Base-by-base conservation (phyloP, 192 early-diverging fungal genomes). In the Coemansia sp. region DNA sequence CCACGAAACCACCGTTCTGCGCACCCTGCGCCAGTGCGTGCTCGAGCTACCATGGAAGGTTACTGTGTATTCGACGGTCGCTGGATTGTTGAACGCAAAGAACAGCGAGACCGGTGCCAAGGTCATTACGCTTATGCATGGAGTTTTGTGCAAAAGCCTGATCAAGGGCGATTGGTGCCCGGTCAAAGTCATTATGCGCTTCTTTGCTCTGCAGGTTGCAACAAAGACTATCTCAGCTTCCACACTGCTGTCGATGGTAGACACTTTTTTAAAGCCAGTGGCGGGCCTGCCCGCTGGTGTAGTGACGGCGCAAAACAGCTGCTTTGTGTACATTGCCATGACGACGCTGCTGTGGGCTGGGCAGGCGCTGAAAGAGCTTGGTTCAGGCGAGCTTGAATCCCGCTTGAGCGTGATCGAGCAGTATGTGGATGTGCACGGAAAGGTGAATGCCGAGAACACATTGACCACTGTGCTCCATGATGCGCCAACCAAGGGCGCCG, bases 31-130 rank as follows among this genome's bases (percentile, higher is more conserved):
- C 48, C 65, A 69, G 40, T 73, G 69, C 47, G 49, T 65, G 36
- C 64, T 80, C 26, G 65, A 82, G 61, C 68, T 79, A 37, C 73
- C 73, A 14, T 69, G 70, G 69, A 73, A 75, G 22, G 66, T 68
- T n/a, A 68, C 72, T 6, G 69, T 72, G 40, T 98, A 93, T 62
- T 91, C 88, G 53, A 89, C 91, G 22, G 76, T 97, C 23, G 85
- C 87, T 19, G 93, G 91, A 26, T 70, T 98, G 19, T 68, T 98
- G 25, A 97, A 97, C 60, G 86, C 86, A 4, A 84, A 85, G 60
- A 86, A 87, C 61, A 66, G 70, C 55, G 86, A 85, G 20, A 84
- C 87, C 1, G 91, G 85, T 25, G 78, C 60, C 2, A 83, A 81
- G 22, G 78, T 98, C 22, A 84, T 96, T 17, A 62, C 69, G 6